Percentiles rank a stretch among this genome's conserved stretches.
Conservation (phyloP, 208 protist species). For the Trichomonas gallinae region DNA sequence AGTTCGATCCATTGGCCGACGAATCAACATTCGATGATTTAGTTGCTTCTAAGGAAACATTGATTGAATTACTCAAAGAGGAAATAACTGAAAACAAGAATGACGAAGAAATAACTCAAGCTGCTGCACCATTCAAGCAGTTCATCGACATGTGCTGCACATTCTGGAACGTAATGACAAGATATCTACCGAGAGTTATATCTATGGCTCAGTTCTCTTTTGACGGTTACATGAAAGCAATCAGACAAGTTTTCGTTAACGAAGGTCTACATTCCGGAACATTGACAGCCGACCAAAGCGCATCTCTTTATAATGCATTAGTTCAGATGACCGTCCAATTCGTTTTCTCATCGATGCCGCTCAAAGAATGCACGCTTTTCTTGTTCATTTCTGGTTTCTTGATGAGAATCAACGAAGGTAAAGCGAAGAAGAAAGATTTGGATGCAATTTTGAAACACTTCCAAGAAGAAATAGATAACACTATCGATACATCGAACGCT, state of each 20-base stretch:
- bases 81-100: not conserved
- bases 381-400: not conserved
- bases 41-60: not conserved
- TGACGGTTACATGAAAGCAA: not conserved
- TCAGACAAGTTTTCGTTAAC: not conserved
- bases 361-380: not conserved
- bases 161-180: not conserved
- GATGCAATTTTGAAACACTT: not conserved
- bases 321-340: not conserved
- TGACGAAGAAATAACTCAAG: not conserved
- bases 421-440: not conserved
- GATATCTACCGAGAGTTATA: not conserved
- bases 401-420: not conserved
- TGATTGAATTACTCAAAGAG: not conserved
- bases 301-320: not conserved
- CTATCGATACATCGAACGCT: not conserved
- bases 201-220: not conserved
- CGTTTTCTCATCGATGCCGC: not conserved
- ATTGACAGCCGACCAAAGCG: not conserved
- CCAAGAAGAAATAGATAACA: not conserved
- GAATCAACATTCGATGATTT: not conserved
- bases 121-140: not conserved
- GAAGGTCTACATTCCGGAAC: not conserved
- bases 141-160: not conserved
- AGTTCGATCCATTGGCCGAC: not conserved